Conservation (phyloP, 345 rosid species). For the Gossypium turneri region DNA sequence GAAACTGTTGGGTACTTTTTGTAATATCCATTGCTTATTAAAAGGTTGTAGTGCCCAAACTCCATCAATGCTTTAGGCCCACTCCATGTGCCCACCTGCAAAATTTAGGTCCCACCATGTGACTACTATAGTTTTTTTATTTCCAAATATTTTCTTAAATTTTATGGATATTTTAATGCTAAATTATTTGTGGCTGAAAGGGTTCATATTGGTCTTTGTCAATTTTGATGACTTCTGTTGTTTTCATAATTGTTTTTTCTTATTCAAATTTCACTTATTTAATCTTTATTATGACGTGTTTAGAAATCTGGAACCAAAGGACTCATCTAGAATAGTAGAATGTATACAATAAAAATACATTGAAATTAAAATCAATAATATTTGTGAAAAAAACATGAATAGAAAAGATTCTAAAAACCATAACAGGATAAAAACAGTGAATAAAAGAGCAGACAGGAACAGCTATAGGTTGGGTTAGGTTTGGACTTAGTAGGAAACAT, state of each 20-base stretch:
- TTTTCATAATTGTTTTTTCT: neutral
- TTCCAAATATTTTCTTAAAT: neutral
- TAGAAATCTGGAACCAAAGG: neutral
- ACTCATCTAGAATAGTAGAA: too few species aligned
- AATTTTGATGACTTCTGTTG: neutral
- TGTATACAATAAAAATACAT: too few species aligned
- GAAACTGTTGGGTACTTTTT: neutral
- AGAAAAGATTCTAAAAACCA: too few species aligned
- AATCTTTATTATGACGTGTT: neutral
- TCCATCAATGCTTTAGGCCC: neutral
- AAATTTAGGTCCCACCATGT: slow-evolving; percentile 9
- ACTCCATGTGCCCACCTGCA: slow-evolving; percentile 9
- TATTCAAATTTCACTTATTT: neutral
- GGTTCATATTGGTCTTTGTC: neutral
- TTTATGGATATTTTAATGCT: neutral
- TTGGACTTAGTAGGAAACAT: too few species aligned
- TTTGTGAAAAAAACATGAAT: too few species aligned
- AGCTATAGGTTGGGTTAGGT: too few species aligned
- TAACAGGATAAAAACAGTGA: too few species aligned
- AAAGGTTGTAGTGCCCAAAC: neutral
- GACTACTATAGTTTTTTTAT: neutral
- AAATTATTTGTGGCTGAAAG: neutral
- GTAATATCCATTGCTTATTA: neutral
- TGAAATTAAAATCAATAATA: too few species aligned
- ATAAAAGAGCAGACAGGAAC: too few species aligned